Base-by-base conservation (phyloP, 108 stramenopile species). In the Pseudonitzschia multiseries region DNA sequence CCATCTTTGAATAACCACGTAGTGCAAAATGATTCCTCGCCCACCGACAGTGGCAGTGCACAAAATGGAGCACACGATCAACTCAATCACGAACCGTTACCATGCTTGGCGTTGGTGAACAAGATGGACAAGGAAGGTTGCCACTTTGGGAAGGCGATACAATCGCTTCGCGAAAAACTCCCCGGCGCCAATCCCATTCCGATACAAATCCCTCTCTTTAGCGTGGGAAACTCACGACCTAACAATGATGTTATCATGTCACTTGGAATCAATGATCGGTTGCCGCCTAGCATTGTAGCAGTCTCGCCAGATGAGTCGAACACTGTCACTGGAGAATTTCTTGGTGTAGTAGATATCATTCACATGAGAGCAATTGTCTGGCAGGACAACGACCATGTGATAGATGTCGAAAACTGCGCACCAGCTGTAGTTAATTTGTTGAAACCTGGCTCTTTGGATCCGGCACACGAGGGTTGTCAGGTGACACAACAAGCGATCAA, bases 111-210 rank as follows among this genome's bases (percentile, higher is more conserved):
- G 62, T 86, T 96, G 48, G 81, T 98, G 24, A 99, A 99, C 77
- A 99, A 99, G 76, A 96, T 99, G 97, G 99, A 99, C 72, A 89
- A 97, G 66, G 93, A 95, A 44, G 99, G 99, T 24, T 90, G 96
- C 4, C 74, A 95, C 74, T 97, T 97, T 79, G 82, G 86, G 14
- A 77, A 72, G 51, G 97, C 96, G 17, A 75, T 98, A 1, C 70
- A 83, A 31, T 86, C 93, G 3, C 63, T 99, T 20, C 70, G 79
- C 56, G 73, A 82, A 3, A 94, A 96, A 71, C 76, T 99, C 14
- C 82, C 75, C 20, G 86, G 89, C 4, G 89, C 88, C 50, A 84
- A 84, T 73, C 91, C 95, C 8, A 71, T 93, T 21, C 68, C 90
- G 1, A 85, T 86, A 33, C 91, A 93, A 66, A 65, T 93, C 43